Percentiles rank a stretch among this genome's conserved stretches.
phyloP scores from a whole-genome alignment of 2,329 filamentous ascomycete species.

The Cytospora paraplurivora region DNA sequence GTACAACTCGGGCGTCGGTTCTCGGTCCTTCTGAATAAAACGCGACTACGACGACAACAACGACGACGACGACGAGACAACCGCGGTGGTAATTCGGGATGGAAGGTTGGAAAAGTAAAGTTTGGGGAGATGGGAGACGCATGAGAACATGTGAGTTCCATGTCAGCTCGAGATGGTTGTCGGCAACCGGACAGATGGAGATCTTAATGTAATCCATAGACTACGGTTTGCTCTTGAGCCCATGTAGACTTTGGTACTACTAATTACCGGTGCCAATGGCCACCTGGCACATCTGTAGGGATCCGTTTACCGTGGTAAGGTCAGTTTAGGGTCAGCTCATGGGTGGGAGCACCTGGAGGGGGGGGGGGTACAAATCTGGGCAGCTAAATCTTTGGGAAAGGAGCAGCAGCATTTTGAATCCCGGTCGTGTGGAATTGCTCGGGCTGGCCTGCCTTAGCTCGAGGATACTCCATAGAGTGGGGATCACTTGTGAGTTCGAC shows the following conservation, averaged over 20 bases:
- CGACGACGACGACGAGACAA: constrained; percentile 1
- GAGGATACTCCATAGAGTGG: constrained; percentile 11
- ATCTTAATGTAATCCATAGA: background rate
- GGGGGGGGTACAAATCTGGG: background rate
- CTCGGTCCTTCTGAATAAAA: constrained; percentile 15
- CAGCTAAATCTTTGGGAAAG: background rate
- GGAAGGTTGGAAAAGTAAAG: background rate
- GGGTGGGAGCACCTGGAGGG: constrained; percentile 2
- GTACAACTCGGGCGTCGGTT: constrained; percentile 14
- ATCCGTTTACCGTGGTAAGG: background rate
- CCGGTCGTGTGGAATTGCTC: constrained; percentile 25
- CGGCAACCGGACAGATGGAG: constrained; percentile 28
- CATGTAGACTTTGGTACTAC: background rate
- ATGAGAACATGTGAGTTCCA: background rate
- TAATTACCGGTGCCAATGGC: no score
- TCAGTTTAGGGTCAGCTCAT: constrained; percentile 16
- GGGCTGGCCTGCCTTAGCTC: constrained; percentile 18
- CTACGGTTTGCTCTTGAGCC: background rate
- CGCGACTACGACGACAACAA: constrained; percentile 1
- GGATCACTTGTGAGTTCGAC: background rate
- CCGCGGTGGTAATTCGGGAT: constrained; percentile 10
- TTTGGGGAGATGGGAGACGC: background rate
- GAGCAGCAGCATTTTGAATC: constrained; percentile 7
- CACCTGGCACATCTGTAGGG: no score
- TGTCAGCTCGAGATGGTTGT: background rate